A percentile compares a stretch with the other conserved stretches of the same genome.
These are phyloP conservation scores for Fusarium incarnatum DNA, from an alignment of 2,329 filamentous ascomycete genomes.

Conservation along the genomic window DNA sequence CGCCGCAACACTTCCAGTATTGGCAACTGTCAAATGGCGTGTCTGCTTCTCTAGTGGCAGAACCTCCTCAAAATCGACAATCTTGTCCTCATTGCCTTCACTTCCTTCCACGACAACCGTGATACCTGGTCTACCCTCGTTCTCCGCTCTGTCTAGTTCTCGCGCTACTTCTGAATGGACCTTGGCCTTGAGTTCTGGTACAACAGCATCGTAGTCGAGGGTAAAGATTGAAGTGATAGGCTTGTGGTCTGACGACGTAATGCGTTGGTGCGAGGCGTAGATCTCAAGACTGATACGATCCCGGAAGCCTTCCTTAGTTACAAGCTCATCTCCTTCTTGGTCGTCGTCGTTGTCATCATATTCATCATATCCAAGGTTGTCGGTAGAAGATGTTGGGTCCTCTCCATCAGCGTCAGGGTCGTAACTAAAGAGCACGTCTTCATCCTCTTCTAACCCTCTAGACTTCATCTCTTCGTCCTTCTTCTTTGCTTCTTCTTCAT, in stretches of 20 bases:
- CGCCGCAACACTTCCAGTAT: slow-evolving; percentile 86
- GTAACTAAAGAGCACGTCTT: slow-evolving; percentile 89
- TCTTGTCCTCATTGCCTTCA: slow-evolving; percentile 59
- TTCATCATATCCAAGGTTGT: slow-evolving; percentile 68
- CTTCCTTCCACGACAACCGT: slow-evolving; percentile 81
- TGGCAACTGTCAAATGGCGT: slow-evolving; percentile 84
- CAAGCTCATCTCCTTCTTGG: slow-evolving; percentile 59
- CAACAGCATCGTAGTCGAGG: slow-evolving; percentile 86
- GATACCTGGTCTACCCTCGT: slow-evolving; percentile 85
- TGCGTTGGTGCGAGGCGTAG: slow-evolving; percentile 89
- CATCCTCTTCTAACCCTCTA: slow-evolving; percentile 82
- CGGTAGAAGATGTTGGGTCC: slow-evolving; percentile 50
- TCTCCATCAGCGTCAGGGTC: slow-evolving; percentile 81
- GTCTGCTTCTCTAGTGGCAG: slow-evolving; percentile 74
- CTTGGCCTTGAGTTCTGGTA: slow-evolving; percentile 84
- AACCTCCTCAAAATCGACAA: slow-evolving; percentile 83
- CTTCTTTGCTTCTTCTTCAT: slow-evolving; percentile 74
- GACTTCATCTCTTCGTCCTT: slow-evolving; percentile 88
- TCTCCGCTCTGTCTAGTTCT: slow-evolving; percentile 90
- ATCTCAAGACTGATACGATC: slow-evolving; percentile 69
- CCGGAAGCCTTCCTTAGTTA: slow-evolving; percentile 68
- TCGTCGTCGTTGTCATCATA: slow-evolving; percentile 63
- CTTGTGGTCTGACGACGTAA: slow-evolving; percentile 96
- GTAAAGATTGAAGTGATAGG: slow-evolving; percentile 86
- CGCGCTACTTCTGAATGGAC: slow-evolving; percentile 88